Conservation (phyloP, 2,329 filamentous ascomycete species). For the Huntiella bhutanensis region DNA sequence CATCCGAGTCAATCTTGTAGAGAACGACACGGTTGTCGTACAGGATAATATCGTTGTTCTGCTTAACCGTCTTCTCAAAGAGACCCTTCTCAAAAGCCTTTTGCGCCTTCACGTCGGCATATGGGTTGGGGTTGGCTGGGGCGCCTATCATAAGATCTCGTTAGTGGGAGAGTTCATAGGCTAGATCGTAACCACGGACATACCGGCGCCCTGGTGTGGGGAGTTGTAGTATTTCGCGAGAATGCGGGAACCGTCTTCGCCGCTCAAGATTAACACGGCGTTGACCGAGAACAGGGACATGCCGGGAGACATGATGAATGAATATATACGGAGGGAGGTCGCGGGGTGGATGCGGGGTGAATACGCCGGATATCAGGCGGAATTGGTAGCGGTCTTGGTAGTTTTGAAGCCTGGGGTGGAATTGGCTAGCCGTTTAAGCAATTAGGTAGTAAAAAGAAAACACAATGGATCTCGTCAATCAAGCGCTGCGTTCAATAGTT, state of each 20-base stretch:
- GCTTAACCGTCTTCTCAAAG: slow-evolving; percentile 87
- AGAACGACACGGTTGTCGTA: slow-evolving; percentile 94
- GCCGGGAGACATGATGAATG: slow-evolving; percentile 43
- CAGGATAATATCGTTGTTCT: slow-evolving; percentile 86
- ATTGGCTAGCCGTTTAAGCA: no score
- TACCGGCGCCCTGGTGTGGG: slow-evolving; percentile 28
- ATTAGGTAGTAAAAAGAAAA: no score
- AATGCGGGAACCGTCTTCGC: slow-evolving; percentile 78
- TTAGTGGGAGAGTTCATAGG: neutral
- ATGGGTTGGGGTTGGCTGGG: slow-evolving; percentile 42
- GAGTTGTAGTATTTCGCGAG: slow-evolving; percentile 79
- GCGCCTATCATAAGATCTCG: slow-evolving; percentile 16
- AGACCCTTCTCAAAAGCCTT: slow-evolving; percentile 94
- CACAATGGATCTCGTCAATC: no score
- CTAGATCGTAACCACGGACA: slow-evolving; percentile 14
- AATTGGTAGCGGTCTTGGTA: no score
- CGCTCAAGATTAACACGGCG: slow-evolving; percentile 59
- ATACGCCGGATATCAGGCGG: no score
- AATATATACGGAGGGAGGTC: neutral
- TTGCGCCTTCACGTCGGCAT: slow-evolving; percentile 78
- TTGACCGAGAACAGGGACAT: slow-evolving; percentile 61
- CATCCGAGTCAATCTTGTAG: slow-evolving; percentile 95
- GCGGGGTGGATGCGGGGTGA: neutral
- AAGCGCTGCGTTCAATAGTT: no score
- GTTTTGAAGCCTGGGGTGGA: no score